Evolutionary conservation across 2,329 filamentous ascomycete genomes (phyloP), one percentile per base, ranked within the genome.

Genomic region (Talaromyces sp.): DNA sequence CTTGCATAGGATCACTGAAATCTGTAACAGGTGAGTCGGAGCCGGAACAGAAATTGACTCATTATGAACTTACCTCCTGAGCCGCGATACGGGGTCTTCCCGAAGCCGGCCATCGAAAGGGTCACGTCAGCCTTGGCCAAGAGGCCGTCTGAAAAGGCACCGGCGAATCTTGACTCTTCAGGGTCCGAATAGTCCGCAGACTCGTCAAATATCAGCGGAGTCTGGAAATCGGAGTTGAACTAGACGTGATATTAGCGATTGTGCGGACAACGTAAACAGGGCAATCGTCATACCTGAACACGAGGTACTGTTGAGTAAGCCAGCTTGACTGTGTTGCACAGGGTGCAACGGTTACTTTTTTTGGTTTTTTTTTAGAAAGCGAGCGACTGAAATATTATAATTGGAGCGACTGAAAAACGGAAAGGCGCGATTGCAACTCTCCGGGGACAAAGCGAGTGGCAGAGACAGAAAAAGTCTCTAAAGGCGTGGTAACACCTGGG

Each of bases 91-190:
- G 89, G 86, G 62, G 86, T 78, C 79, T 96, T 96, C 72, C 84
- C 82, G 82, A 92, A 93, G 78, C 88, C 88, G 76, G 90, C 89
- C 89, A 93, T 93, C 78, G 89, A 87, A 78, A 90, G 80, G 71
- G 87, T 78, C 80, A 85, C 78, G 81, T 85, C 82, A 76, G 80
- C 78, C 74, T 81, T 82, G 77, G 80, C 80, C 77, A 79, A 74
- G 65, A 81, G 78, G 79, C 80, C 81, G 73, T 78, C 78, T 72
- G 80, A 78, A 71, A 77, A 76, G 59, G 73, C 74, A 68, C 73
- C 74, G 63, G 72, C 73, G 68, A 78, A 78, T 65, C 73, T 73
- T 63, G 77, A 75, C 66, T 78, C 77, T 70, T 77, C 76, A 68
- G 76, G 74, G 65, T 78, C 77, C 59, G 77, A 76, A 64, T 78